Percentiles rank a stretch among this genome's conserved stretches.
Evolutionary conservation across 108 stramenopile species (phyloP).

Genomic region (Skeletonema menzelii): DNA sequence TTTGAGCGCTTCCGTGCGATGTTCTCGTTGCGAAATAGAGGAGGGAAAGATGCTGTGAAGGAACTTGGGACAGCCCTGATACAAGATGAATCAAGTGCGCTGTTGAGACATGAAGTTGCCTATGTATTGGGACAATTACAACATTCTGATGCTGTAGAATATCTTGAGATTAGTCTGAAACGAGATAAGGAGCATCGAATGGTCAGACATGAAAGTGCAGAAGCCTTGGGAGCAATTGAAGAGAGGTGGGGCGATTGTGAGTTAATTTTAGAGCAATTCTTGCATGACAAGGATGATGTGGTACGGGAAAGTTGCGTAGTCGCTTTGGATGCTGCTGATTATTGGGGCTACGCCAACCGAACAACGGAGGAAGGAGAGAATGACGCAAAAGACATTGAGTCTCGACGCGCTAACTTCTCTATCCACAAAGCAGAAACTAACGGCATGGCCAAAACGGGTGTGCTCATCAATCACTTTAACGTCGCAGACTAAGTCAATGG

Average conservation of each 20-base stretch:
- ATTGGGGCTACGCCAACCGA: slow-evolving; percentile 72
- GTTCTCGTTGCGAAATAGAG: slow-evolving; percentile 96
- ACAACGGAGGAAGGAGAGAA: neutral
- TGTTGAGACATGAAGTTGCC: slow-evolving; percentile 99
- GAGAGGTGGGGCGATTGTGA: slow-evolving; percentile 84
- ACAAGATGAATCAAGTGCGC: slow-evolving; percentile 72
- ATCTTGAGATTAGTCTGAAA: slow-evolving; percentile 67
- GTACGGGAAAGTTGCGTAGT: slow-evolving; percentile 93
- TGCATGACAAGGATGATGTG: slow-evolving; percentile 72
- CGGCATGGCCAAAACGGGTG: slow-evolving; percentile 28
- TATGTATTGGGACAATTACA: slow-evolving; percentile 98
- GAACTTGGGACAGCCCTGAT: slow-evolving; percentile 80
- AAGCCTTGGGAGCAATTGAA: slow-evolving; percentile 98
- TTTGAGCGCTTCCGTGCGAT: slow-evolving; percentile 97
- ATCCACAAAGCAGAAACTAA: slow-evolving; percentile 38
- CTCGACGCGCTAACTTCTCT: slow-evolving; percentile 21
- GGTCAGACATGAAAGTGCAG: slow-evolving; percentile 97
- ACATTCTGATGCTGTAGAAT: slow-evolving; percentile 81
- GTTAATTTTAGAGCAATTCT: slow-evolving; percentile 66
- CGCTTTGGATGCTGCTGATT: slow-evolving; percentile 96
- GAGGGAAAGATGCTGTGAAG: slow-evolving; percentile 75
- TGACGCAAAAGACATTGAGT: neutral
- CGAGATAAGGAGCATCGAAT: slow-evolving; percentile 89
- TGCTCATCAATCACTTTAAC: slow-evolving; percentile 47
- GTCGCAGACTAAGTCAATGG: slow-evolving; percentile 15